Evolutionary conservation across 345 rosid genomes (phyloP), one percentile per base, ranked within the genome.

Genomic region (Linum tenue): DNA sequence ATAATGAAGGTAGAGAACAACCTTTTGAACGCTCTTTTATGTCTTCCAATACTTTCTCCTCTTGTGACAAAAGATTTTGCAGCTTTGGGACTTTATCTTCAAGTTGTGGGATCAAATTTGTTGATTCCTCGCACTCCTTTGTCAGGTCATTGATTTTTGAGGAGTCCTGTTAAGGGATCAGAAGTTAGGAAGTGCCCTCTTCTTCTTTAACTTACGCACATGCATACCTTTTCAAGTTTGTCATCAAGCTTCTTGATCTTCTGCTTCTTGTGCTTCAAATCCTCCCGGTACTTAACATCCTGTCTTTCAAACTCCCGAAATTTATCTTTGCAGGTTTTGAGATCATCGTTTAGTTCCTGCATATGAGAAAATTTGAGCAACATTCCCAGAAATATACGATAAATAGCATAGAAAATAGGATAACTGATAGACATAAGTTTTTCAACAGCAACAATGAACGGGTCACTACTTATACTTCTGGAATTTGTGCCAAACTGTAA

Each of bases 261-360:
- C 76, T 90, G 99, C 79, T 94, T 94, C 85, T 72, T 73, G 79
- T 94, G 97, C 86, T 85, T 90, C 73, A 86, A 65, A 76, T 90
- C 95, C 76, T 94, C 99, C 65, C 95, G 80, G 69, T 86, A 80
- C 66, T 94, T 90, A 71, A 94, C 89, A 73, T 90, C 97, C 73
- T 86, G 96, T 81, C 96, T 84, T 82, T 94, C 96, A 76, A 94
- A 94, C 66, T 94, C 97, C 82, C 86, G 90, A 62, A 94, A 94
- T 64, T 84, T 85, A 65, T 94, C 99, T 79, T 94, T 94, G 73
- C 88, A 86, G 36, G 53, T 78, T 75, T 68, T 77, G 66, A 88
- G 88, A 65, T 79, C 74, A 70, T 78, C 84, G 64, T 84, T 90
- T 76, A 94, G 92, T 74, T 79, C 92, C 99, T 94, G 77, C 73